Conservation (phyloP, 2,329 filamentous ascomycete species). For the Neofusicoccum ribis region DNA sequence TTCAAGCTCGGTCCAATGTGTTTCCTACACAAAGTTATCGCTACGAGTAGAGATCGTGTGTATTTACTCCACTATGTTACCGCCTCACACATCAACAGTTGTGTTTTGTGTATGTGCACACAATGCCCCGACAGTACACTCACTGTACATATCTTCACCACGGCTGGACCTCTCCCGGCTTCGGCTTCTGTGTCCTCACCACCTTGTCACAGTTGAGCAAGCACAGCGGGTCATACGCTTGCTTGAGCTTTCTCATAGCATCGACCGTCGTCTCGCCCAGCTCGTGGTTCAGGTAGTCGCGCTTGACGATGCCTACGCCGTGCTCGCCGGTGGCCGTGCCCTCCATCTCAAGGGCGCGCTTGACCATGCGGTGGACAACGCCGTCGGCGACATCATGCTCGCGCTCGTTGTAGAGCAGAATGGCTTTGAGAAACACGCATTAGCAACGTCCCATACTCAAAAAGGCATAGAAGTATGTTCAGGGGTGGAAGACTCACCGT, state of each 20-base stretch:
- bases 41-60: background rate
- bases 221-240: constrained; percentile 74
- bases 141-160: constrained; percentile 30
- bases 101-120: background rate
- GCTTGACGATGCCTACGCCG: constrained; percentile 79
- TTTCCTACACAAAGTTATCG: background rate
- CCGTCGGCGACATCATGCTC: constrained; percentile 68
- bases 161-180: constrained; percentile 45
- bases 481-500: constrained; percentile 49
- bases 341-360: constrained; percentile 80
- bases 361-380: constrained; percentile 81
- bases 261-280: constrained; percentile 73
- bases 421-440: constrained; percentile 43
- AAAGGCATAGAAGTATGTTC: constrained; percentile 24
- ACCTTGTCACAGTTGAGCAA: constrained; percentile 66
- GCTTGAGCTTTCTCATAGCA: constrained; percentile 82
- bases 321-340: constrained; percentile 86
- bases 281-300: constrained; percentile 79
- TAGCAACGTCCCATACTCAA: too few species aligned
- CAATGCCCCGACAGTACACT: background rate
- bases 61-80: background rate
- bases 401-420: constrained; percentile 64
- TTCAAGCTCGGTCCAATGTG: too few species aligned
- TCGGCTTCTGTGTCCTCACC: constrained; percentile 49
- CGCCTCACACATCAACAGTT: background rate